These are phyloP conservation scores for Aspergillus ustus DNA, from an alignment of 2,329 filamentous ascomycete genomes.

Conservation along the genomic window DNA sequence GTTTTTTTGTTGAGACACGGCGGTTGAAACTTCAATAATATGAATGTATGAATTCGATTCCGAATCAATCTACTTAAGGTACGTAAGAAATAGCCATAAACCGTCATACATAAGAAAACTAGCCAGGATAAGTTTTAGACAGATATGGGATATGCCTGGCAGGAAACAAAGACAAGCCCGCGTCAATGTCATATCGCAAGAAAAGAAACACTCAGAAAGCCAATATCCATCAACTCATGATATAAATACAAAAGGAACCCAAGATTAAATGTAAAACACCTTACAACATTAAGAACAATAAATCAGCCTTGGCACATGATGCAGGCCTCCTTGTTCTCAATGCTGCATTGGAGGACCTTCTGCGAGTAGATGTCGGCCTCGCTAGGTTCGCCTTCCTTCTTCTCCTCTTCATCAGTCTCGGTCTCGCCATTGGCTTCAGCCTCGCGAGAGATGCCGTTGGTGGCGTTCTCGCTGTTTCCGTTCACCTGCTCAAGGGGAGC, in stretches of 20 bases:
- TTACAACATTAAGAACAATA: background rate
- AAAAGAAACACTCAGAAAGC: conserved; percentile 10
- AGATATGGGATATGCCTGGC: conserved; percentile 12
- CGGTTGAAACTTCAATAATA: background rate
- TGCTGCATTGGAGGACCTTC: conserved; percentile 89
- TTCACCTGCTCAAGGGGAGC: conserved; percentile 68
- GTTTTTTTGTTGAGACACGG: background rate
- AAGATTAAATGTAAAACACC: conserved; percentile 12
- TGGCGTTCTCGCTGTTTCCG: conserved; percentile 51
- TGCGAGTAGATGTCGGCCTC: conserved; percentile 96
- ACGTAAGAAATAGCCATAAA: conserved; percentile 16
- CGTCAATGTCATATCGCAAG: conserved; percentile 11
- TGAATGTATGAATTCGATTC: conserved; percentile 3
- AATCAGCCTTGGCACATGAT: conserved; percentile 93
- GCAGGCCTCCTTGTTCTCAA: conserved; percentile 94
- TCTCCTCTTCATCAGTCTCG: conserved; percentile 66
- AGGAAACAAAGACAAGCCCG: conserved; percentile 11
- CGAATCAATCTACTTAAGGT: conserved; percentile 14
- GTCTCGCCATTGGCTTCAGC: conserved; percentile 20
- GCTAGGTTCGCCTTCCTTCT: conserved; percentile 71
- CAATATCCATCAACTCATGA: conserved; percentile 40
- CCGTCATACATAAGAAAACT: conserved; percentile 14
- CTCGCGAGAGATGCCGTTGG: conserved; percentile 50
- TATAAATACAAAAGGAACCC: conserved; percentile 34
- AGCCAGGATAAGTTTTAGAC: conserved; percentile 7